These are phyloP conservation scores for Chrysanthemum makinoi DNA, from an alignment of 129 eudicot species.

Conservation along the genomic window DNA sequence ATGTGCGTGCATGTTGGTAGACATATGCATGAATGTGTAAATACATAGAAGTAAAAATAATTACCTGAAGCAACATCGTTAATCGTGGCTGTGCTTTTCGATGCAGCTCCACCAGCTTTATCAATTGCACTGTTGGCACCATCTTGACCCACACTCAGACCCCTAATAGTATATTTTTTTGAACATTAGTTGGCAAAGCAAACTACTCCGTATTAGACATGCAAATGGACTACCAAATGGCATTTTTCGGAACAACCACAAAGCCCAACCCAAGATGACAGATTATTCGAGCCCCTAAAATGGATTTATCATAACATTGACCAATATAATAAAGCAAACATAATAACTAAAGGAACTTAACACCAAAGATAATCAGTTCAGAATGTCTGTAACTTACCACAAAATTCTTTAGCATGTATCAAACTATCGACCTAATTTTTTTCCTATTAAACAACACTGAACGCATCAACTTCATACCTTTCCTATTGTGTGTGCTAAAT, in stretches of 20 bases:
- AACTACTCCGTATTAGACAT: background rate
- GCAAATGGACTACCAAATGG: background rate
- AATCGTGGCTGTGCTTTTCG: constrained; percentile 38
- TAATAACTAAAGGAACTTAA: too few species aligned
- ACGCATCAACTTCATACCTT: too few species aligned
- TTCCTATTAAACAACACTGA: too few species aligned
- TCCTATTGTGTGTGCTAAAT: too few species aligned
- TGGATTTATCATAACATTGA: background rate
- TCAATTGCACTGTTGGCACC: constrained; percentile 33
- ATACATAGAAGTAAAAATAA: background rate
- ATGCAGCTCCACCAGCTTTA: constrained; percentile 46
- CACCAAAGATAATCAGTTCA: too few species aligned
- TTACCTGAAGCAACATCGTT: constrained; percentile 46
- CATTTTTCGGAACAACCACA: background rate
- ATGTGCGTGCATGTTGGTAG: background rate
- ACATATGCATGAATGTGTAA: constrained; percentile 2
- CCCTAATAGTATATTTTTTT: constrained; percentile 23
- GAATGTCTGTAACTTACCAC: too few species aligned
- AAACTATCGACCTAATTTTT: too few species aligned
- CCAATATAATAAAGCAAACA: background rate
- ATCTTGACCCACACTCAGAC: constrained; percentile 29
- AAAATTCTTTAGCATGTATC: too few species aligned
- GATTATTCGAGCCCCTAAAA: too few species aligned
- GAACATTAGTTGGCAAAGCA: background rate
- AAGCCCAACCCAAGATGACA: too few species aligned